Base-by-base conservation (phyloP, 768 basidiomycete genomes). In the Terana coerulea region DNA sequence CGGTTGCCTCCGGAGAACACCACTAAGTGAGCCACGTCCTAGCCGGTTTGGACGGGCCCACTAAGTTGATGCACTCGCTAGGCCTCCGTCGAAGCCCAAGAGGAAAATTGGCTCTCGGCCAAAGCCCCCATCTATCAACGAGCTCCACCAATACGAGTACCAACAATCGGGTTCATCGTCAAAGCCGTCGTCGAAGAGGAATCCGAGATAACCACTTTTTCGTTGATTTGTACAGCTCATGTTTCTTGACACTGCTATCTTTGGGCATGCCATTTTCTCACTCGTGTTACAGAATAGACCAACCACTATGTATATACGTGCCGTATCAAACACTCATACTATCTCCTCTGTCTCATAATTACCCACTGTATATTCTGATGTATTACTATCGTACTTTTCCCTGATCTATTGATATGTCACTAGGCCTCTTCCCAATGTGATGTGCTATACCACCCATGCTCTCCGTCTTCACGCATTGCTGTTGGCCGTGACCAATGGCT, bases 401-500 rank as follows among this genome's bases (percentile, higher is more conserved):
- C 14, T 35, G 34, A 17, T 35, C 34, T 17, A 14, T 17, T 12
- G 34, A 17, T 14, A 12, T 14, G 17, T 12, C 45, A 19, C 49
- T 39, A 45, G 14, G 36, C 49, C 39, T 60, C 65, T 29, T 61
- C 66, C 59, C 59, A 59, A 28, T 54, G 57, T 47, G 66, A 56
- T 12, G 67, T 63, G 44, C 66, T 66, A 44, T 66, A 68, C 65
- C 65, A 66, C 7, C 58, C 61, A 45, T 62, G 62, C 31, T 58
- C 59, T 11, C 59, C 59, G 11, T 47, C 55, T 14, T 64, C 61
- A 29, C 54, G 30, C 41, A 55, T 50, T 36, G 58, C 59, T 43
- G 62, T 53, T 21, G 25, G 11, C 43, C 51, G 37, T 39, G 63
- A 61, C 46, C 55, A 57, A 26, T 53, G 56, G 31, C 30, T 46